Percentiles rank a stretch among this genome's conserved stretches.
These are phyloP conservation scores for Grosmannia serpens DNA, from an alignment of 2,329 filamentous ascomycete species.

Conservation along the genomic window DNA sequence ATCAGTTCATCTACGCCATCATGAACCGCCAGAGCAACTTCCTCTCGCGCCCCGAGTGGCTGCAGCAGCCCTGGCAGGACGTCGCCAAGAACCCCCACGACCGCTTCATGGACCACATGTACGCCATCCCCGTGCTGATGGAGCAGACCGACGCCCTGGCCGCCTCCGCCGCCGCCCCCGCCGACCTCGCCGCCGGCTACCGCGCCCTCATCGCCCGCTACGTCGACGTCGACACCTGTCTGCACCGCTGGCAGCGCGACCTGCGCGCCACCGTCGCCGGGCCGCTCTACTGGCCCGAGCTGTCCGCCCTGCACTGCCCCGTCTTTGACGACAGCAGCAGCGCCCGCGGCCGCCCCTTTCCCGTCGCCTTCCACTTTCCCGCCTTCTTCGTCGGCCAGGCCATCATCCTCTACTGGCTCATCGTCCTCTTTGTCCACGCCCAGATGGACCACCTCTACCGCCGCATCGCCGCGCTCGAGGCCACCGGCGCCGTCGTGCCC, in stretches of 20 bases:
- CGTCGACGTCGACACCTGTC: slow-evolving; percentile 4
- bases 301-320: slow-evolving; percentile 7
- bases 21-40: slow-evolving; percentile 8
- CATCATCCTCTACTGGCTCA: slow-evolving; percentile 12
- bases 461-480: not conserved
- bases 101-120: slow-evolving; percentile 14
- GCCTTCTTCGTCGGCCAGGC: slow-evolving; percentile 13
- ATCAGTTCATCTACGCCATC: slow-evolving; percentile 11
- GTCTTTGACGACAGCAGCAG: not conserved
- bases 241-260: slow-evolving; percentile 7
- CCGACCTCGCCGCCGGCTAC: not conserved
- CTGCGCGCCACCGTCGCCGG: slow-evolving; percentile 10
- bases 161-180: not conserved
- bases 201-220: slow-evolving; percentile 5
- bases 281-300: slow-evolving; percentile 13
- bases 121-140: slow-evolving; percentile 8
- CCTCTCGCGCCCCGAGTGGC: slow-evolving; percentile 11
- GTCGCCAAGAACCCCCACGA: slow-evolving; percentile 12
- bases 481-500: not conserved
- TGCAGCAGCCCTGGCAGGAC: slow-evolving; percentile 9
- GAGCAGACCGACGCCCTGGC: slow-evolving; percentile 5
- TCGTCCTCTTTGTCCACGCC: slow-evolving; percentile 7
- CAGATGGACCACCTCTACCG: slow-evolving; percentile 6
- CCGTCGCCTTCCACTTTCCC: slow-evolving; percentile 14
- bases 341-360: slow-evolving; percentile 8